phyloP scores from a whole-genome alignment of 208 protist genomes.

The Leishmania amazonensis region DNA sequence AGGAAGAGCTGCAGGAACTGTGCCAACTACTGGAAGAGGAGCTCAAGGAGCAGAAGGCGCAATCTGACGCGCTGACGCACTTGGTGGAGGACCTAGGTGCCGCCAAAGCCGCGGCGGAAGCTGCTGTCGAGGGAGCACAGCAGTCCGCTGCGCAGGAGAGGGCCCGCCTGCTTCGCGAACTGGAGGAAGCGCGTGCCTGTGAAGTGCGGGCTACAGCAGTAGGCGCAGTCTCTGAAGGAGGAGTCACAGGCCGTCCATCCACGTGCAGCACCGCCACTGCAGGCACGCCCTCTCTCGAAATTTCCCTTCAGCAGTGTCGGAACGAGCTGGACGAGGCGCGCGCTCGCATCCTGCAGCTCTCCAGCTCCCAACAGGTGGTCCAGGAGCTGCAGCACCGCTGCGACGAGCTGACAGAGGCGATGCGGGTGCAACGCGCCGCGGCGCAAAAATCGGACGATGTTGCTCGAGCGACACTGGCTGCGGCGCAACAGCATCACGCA shows the following conservation, averaged over 20 bases:
- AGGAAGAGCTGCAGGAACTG: conserved; percentile 39
- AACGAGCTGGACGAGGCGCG: conserved; percentile 24
- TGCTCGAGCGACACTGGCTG: background rate
- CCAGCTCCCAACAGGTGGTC: conserved; percentile 23
- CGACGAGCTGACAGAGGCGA: conserved; percentile 12
- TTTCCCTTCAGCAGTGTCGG: conserved; percentile 19
- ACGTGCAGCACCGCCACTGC: background rate
- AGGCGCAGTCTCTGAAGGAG: background rate
- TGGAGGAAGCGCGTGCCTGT: conserved; percentile 19
- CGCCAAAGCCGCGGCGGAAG: conserved; percentile 25
- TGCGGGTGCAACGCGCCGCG: conserved; percentile 10
- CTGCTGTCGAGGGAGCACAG: conserved; percentile 14
- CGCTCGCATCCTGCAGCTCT: conserved; percentile 20
- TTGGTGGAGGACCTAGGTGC: conserved; percentile 27
- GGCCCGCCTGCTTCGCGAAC: conserved; percentile 10
- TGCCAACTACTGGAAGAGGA: conserved; percentile 48
- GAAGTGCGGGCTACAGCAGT: conserved; percentile 4
- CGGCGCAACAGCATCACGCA: background rate
- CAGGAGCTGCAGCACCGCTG: conserved; percentile 31
- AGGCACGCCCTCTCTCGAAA: background rate
- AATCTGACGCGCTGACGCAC: conserved; percentile 32
- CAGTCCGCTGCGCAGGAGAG: conserved; percentile 18
- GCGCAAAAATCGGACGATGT: conserved; percentile 8
- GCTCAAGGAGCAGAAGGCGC: conserved; percentile 37
- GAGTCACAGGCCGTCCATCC: too few relatives aligned